Conservation (phyloP, 768 basidiomycete species). For the Zangia roseola region DNA sequence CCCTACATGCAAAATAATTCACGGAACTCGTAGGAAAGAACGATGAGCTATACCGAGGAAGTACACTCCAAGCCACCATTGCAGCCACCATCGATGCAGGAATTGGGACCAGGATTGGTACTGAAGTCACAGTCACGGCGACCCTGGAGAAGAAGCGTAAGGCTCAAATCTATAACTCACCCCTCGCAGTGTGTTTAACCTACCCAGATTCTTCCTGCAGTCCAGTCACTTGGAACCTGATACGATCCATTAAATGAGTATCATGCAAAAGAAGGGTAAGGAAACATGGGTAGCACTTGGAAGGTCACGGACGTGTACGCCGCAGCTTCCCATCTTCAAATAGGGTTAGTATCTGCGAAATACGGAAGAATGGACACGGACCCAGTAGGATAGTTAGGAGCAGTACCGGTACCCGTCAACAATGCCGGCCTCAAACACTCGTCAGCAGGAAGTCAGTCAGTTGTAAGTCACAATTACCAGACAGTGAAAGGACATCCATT, state of each 20-base stretch:
- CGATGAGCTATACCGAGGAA: slow-evolving; percentile 37
- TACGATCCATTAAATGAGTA: background rate
- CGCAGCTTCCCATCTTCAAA: slow-evolving; percentile 34
- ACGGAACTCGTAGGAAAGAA: background rate
- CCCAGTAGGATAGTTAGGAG: slow-evolving; percentile 48
- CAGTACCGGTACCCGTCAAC: slow-evolving; percentile 56
- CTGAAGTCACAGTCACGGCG: slow-evolving; percentile 64
- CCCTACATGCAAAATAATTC: slow-evolving; percentile 35
- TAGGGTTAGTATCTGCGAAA: background rate
- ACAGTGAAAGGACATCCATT: slow-evolving; percentile 69
- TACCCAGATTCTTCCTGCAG: slow-evolving; percentile 64
- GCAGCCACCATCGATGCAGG: slow-evolving; percentile 65
- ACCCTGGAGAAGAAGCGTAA: slow-evolving; percentile 26
- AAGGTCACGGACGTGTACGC: slow-evolving; percentile 27
- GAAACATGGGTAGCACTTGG: slow-evolving; percentile 11
- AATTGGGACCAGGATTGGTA: slow-evolving; percentile 47
- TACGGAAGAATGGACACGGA: slow-evolving; percentile 19
- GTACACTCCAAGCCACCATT: slow-evolving; percentile 66
- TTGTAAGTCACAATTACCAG: slow-evolving; percentile 43
- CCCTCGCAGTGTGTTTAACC: background rate
- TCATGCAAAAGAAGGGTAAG: background rate
- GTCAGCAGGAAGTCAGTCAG: background rate
- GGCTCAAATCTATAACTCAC: background rate
- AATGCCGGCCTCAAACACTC: slow-evolving; percentile 46
- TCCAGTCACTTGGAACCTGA: slow-evolving; percentile 63